Evolutionary conservation across 2,329 filamentous ascomycete genomes (phyloP).

Genomic region (Trichoderma simmonsii): DNA sequence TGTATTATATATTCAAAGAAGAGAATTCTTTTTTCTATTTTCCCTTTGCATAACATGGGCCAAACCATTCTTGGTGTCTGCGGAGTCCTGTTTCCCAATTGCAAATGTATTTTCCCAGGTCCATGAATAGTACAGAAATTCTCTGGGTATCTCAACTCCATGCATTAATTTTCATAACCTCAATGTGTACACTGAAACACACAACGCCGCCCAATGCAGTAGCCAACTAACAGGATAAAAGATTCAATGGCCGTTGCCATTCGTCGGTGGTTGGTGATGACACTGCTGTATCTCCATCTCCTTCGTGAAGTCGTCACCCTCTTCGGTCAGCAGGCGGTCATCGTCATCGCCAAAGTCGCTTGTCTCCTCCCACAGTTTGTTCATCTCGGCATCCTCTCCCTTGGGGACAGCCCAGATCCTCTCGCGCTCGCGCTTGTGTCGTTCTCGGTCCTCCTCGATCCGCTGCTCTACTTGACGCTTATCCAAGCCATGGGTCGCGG

Average conservation of each 20-base stretch:
- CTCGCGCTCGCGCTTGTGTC: conserved; percentile 88
- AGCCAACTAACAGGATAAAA: neutral
- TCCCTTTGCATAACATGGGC: neutral
- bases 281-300: conserved; percentile 42
- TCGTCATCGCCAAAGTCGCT: conserved; percentile 89
- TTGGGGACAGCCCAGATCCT: conserved; percentile 85
- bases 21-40: conserved; percentile 22
- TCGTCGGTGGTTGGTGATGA: conserved; percentile 35
- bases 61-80: neutral
- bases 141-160: conserved; percentile 31
- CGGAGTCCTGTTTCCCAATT: neutral
- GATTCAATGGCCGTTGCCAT: conserved; percentile 30
- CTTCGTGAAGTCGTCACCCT: conserved; percentile 50
- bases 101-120: neutral
- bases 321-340: conserved; percentile 71
- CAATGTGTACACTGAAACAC: neutral
- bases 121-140: conserved; percentile 1
- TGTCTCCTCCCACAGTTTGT: conserved; percentile 80
- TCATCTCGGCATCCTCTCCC: conserved; percentile 64
- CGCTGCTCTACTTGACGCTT: conserved; percentile 91
- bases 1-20: conserved; percentile 37
- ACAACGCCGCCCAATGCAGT: conserved; percentile 32
- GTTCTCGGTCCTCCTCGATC: conserved; percentile 93
- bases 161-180: neutral
- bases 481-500: conserved; percentile 54